Evolutionary conservation across 2,329 filamentous ascomycete species (phyloP), one percentile per base, ranked within the genome.

Genomic region (Sporothrix mexicana): DNA sequence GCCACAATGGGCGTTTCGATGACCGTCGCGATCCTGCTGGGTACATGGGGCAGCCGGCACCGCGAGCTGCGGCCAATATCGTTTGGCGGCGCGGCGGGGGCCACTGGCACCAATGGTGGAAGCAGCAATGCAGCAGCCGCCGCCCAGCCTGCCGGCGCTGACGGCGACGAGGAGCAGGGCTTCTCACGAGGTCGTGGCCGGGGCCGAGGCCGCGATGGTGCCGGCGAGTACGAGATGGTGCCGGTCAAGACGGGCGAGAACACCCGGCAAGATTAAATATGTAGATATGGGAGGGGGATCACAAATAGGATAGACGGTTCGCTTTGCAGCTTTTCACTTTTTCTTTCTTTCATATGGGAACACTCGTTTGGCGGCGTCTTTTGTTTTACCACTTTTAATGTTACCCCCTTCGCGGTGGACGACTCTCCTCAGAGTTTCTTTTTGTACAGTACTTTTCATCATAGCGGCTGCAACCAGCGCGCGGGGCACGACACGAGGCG

Each of bases 11-110:
- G 80, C 12, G 78, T 77, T 15, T 88, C 87, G 1, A 82, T 84
- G 55, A 82, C 80, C 3, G 72, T 85, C 2, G 83, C 84, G 43
- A 81, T 87, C 9, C 88, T 85, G 64, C 84, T 96, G 1, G 95
- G 93, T 3, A 91, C 97, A 51, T 98, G 95, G 93, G 93, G 91
- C 2, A 98, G 95, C 80, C 93, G 91, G 79, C 97, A 94, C 86
- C 88, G 95, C 74, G 96, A 99, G 82, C 84, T 99, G 72, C 88
- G 90, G 78, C 95, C 96, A 12, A 97, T 98, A 77, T 91, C 89
- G 73, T 98, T 98, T 79, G 94, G 94, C 23, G 91, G 91, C 5
- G 55, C 70, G 9, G 23, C 69, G n/a, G 36, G 47, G 79, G 79
- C n/a, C 76, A 70, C 59, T 71, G 36, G 41, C 74, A 43, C 70